A percentile compares a stretch with the other conserved stretches of the same genome.
Conservation (phyloP, 208 protist species). For the Sergeia podlipaevii region DNA sequence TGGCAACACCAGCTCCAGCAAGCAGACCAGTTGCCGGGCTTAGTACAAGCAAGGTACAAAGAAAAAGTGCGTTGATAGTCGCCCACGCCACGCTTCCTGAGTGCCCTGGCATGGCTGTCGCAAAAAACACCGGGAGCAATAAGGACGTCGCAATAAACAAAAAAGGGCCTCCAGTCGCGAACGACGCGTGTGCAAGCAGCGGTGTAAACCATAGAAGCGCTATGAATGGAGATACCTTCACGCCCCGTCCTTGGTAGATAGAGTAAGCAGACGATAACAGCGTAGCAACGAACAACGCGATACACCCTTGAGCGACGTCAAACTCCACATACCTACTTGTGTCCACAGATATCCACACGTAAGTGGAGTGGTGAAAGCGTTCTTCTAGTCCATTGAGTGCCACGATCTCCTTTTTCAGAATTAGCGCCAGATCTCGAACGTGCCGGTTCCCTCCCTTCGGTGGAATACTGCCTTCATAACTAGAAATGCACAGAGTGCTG, state of each 20-base stretch:
- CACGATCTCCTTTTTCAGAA: constrained; percentile 27
- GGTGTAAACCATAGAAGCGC: constrained; percentile 20
- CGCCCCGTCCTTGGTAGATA: constrained; percentile 42
- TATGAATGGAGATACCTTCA: constrained; percentile 35
- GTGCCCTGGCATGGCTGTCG: constrained; percentile 6
- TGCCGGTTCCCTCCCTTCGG: too few species aligned
- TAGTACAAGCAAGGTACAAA: constrained; percentile 52
- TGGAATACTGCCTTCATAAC: too few species aligned
- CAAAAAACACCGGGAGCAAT: constrained; percentile 11
- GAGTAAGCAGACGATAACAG: constrained; percentile 53
- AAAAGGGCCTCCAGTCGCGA: not conserved
- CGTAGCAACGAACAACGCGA: constrained; percentile 43
- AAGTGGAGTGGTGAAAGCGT: constrained; percentile 66
- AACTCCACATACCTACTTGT: constrained; percentile 38
- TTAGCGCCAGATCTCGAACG: too few species aligned
- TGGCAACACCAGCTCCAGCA: constrained; percentile 34
- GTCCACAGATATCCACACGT: constrained; percentile 51
- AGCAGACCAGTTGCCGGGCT: constrained; percentile 46
- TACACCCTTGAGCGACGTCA: constrained; percentile 59
- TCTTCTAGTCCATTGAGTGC: constrained; percentile 65
- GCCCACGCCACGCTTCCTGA: constrained; percentile 28
- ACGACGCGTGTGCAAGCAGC: constrained; percentile 5
- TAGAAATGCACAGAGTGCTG: constrained; percentile 49
- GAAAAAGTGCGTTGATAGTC: constrained; percentile 43
- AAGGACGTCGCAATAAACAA: constrained; percentile 17